A percentile compares a stretch with the other conserved stretches of the same genome.
Evolutionary conservation across 768 basidiomycete species (phyloP).

Genomic region (Tylopilus sp.): DNA sequence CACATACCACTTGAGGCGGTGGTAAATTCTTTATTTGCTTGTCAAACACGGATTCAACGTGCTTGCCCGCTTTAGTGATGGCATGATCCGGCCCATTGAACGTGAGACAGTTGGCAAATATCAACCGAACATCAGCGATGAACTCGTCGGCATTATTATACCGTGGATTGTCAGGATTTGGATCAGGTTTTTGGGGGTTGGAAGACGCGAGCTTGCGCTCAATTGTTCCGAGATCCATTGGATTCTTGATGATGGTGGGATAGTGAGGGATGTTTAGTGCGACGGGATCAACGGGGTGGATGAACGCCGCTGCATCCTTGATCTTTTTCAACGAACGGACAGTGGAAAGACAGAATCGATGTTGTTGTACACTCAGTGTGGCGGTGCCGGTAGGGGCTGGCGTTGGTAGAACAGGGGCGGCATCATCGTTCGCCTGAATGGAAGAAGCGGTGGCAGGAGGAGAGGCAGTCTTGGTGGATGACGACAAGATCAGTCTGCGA

Average conservation of each 20-base stretch:
- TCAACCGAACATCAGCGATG: constrained; percentile 76
- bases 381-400: constrained; percentile 16
- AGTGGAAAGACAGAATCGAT: constrained; percentile 74
- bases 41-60: constrained; percentile 81
- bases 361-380: constrained; percentile 65
- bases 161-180: constrained; percentile 66
- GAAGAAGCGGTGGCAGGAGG: constrained; percentile 55
- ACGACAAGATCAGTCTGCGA: constrained; percentile 50
- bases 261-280: constrained; percentile 87
- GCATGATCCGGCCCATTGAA: constrained; percentile 94
- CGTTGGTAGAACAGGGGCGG: neutral
- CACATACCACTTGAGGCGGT: constrained; percentile 65
- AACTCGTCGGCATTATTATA: constrained; percentile 81
- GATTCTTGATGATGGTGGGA: constrained; percentile 76
- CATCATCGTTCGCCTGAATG: constrained; percentile 29
- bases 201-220: constrained; percentile 83
- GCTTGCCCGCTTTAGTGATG: constrained; percentile 75
- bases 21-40: constrained; percentile 86
- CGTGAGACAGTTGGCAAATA: constrained; percentile 82
- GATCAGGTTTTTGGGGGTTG: constrained; percentile 74
- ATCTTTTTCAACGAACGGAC: constrained; percentile 81
- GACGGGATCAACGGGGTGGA: constrained; percentile 84
- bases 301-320: constrained; percentile 80
- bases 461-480: constrained; percentile 57
- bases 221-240: constrained; percentile 93